Base-by-base conservation (phyloP, 768 basidiomycete genomes). In the Tulasnella sp. region DNA sequence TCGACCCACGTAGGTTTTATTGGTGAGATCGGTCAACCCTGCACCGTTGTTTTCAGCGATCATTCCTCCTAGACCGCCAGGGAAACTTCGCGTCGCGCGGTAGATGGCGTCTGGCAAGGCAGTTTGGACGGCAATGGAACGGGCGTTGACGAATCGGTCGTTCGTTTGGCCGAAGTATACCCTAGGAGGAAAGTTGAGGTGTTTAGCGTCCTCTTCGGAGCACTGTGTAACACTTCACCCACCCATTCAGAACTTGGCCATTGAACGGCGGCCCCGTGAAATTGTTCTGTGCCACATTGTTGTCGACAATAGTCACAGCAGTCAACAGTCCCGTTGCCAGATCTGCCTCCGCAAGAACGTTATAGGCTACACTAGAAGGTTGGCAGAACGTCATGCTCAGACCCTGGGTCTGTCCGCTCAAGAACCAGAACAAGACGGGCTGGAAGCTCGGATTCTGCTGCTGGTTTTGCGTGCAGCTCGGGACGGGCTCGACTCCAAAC, bases 341-440 rank as follows among this genome's bases (percentile, higher is more conserved):
- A 54, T 80, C 79, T 72, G 72, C 72, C 28, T 46, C 41, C 42
- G 73, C 79, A n/a, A 80, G 64, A 18, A 80, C 79, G 31, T 80
- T 80, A 28, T 73, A 80, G n/a, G 73, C 79, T 31, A 2, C 22
- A 24, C 42, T 48, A 2, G 37, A 42, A 28, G 79, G 79, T 12
- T 80, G 79, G 34, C 79, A 80, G 34, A 80, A 80, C 44, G 58
- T 60, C 79, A 80, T 44, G 24, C 46, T 60, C 42, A 44, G 16
- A 18, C 44, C 40, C 28, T 74, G 44, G 28, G 40, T 73, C 24
- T 31, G 24, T 3, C 16, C 42, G 20, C 72, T 73, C 37, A 73
- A 75, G 48, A 80, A 80, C 79, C 79, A 80, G 31, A 80, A 80
- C 42, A 75, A 42, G 79, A 80, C 73, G 22, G 79, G 79, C 31